Evolutionary conservation across 768 basidiomycete genomes (phyloP).

Genomic region (Mycena polygramma): DNA sequence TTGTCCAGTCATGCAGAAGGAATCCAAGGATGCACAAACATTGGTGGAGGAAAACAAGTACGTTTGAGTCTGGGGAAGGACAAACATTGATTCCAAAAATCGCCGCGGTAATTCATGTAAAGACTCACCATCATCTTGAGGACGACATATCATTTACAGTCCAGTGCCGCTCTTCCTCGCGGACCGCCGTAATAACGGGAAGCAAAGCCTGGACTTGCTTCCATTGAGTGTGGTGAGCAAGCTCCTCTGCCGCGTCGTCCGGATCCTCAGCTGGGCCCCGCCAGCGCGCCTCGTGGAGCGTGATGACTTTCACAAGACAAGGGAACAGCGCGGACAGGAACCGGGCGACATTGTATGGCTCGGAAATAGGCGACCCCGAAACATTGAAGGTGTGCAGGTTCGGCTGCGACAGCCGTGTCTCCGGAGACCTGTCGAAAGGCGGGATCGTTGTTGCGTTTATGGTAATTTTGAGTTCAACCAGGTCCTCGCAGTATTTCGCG

Average conservation of each 20-base stretch:
- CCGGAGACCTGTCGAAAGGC: slow-evolving; percentile 11
- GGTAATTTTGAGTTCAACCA: background rate
- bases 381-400: background rate
- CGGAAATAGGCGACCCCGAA: background rate
- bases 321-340: too few relatives aligned
- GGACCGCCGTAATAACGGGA: slow-evolving; percentile 2
- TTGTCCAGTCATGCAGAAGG: too few relatives aligned
- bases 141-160: background rate
- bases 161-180: slow-evolving; percentile 11
- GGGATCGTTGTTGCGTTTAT: slow-evolving; percentile 11
- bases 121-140: too few relatives aligned
- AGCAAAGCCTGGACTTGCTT: slow-evolving; percentile 5
- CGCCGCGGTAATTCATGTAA: too few relatives aligned
- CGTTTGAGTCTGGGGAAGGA: too few relatives aligned
- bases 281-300: too few relatives aligned
- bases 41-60: too few relatives aligned
- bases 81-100: too few relatives aligned
- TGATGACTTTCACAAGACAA: too few relatives aligned
- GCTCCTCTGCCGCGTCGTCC: background rate
- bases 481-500: background rate
- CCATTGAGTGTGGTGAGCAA: background rate
- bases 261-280: background rate
- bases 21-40: too few relatives aligned
- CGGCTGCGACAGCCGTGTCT: background rate
- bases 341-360: background rate